Base-by-base conservation (phyloP, 2,329 filamentous ascomycete species). In the Xylaria arbuscula region DNA sequence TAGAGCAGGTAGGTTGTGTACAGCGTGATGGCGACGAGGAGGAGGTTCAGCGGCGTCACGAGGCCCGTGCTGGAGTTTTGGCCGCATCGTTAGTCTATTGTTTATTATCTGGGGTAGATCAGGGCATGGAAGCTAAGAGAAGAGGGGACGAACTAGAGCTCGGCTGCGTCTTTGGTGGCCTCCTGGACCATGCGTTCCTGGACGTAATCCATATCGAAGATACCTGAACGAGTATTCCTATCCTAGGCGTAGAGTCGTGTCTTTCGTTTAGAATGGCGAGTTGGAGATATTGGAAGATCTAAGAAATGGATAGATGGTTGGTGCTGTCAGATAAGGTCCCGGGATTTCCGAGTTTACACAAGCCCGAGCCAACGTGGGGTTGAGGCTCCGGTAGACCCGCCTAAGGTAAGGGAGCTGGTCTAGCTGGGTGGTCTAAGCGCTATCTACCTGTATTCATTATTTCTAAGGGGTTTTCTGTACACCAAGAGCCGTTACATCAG, bases 1-100 rank as follows among this genome's bases (percentile, higher is more conserved):
- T 89, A 78, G 72, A 87, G 80, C 38, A 81, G 77, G 82, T 90
- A 91, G 75, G 86, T 76, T 17, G 88, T 86, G 83, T 90, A 88
- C 72, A 86, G 73, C 71, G 89, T 80, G 71, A 88, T 78, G 73
- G 81, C 80, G 75, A 87, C 75, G 73, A 92, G 86, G 77, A 91
- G 79, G 69, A 87, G 70, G 82, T 92, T 92, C 76, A 91, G 84
- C 4, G 89, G 89, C 0, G 89, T 90, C 71, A 86, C 72, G 77
- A 90, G 72, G 66, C 80, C 78, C 74, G 81, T 78, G 70, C 80
- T 85, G 15, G 15, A 28, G 72, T 54, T 45, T 38, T 19, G 17
- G 45, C 6, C 17, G 40, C 64, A 68, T 59, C 64, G 69, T 34
- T 28, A 3, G 56, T 10, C 36, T 40, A 40, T 40, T 40, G 24